Evolutionary conservation across 1,284 basidiomycete genomes (phyloP).

Genomic region (Pseudozyma tsukubaensis): DNA sequence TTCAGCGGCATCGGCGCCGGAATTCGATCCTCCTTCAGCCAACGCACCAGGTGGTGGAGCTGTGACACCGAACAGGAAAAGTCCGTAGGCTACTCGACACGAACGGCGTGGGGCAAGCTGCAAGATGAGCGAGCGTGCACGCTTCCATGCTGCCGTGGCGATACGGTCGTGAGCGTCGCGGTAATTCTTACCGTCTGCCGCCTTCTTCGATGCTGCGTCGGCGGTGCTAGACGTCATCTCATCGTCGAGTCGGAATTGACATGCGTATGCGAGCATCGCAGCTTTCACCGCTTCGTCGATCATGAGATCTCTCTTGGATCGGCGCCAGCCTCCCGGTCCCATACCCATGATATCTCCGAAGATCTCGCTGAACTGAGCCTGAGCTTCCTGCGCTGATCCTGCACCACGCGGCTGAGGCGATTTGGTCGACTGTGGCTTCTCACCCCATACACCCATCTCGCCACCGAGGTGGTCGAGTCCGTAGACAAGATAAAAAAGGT

Average conservation of each 20-base stretch:
- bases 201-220: slow-evolving; percentile 31
- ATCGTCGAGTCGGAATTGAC: slow-evolving; percentile 48
- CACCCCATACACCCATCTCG: slow-evolving; percentile 51
- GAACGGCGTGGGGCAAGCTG: slow-evolving; percentile 45
- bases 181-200: slow-evolving; percentile 36
- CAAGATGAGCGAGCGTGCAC: slow-evolving; percentile 40
- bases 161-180: slow-evolving; percentile 50
- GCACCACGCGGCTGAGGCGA: slow-evolving; percentile 1
- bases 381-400: slow-evolving; percentile 28
- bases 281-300: slow-evolving; percentile 55
- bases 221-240: slow-evolving; percentile 34
- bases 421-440: slow-evolving; percentile 33
- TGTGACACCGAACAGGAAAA: slow-evolving; percentile 49
- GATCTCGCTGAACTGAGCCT: slow-evolving; percentile 32
- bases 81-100: slow-evolving; percentile 42
- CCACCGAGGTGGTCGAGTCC: slow-evolving; percentile 51
- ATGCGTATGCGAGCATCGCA: slow-evolving; percentile 52
- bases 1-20: slow-evolving; percentile 45
- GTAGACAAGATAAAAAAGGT: slow-evolving; percentile 52
- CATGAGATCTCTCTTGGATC: slow-evolving; percentile 44
- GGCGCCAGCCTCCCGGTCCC: slow-evolving; percentile 42
- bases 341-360: slow-evolving; percentile 35
- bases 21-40: slow-evolving; percentile 34
- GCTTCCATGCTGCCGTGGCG: slow-evolving; percentile 51
- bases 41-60: slow-evolving; percentile 46